These are phyloP conservation scores for Trichoderma lentiforme DNA, from an alignment of 2,329 filamentous ascomycete genomes.

Conservation along the genomic window DNA sequence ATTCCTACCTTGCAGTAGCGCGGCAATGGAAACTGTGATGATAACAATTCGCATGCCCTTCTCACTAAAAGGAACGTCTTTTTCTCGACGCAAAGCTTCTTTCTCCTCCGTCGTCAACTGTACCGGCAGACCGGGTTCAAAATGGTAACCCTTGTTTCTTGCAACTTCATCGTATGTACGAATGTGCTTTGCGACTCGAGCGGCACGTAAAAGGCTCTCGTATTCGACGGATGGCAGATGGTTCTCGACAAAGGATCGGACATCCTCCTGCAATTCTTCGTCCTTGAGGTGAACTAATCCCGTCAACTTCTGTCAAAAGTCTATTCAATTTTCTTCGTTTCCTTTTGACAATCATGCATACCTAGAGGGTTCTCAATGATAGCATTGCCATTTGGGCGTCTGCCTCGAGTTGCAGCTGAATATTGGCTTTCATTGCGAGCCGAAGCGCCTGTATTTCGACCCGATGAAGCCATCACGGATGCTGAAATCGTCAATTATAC, in stretches of 20 bases:
- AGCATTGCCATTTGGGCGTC: conserved; percentile 33
- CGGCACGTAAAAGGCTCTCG: conserved; percentile 35
- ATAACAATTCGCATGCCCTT: conserved; percentile 40
- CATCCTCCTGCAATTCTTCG: conserved; percentile 36
- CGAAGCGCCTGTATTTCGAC: neutral
- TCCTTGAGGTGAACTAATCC: conserved; percentile 37
- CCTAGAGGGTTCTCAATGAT: conserved; percentile 39
- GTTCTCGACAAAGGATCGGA: conserved; percentile 30
- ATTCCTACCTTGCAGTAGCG: conserved; percentile 36
- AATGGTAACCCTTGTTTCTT: conserved; percentile 21
- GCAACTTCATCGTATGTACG: conserved; percentile 38
- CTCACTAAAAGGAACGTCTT: conserved; percentile 39
- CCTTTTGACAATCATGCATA: conserved; percentile 22
- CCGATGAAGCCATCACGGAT: conserved; percentile 14
- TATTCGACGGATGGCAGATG: conserved; percentile 31
- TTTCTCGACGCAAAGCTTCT: conserved; percentile 35
- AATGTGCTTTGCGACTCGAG: conserved; percentile 41
- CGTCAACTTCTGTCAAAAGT: neutral
- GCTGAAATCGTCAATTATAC: neutral
- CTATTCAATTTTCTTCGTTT: neutral
- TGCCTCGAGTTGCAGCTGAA: conserved; percentile 26
- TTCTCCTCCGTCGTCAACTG: conserved; percentile 36
- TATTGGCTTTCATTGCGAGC: conserved; percentile 20
- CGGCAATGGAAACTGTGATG: conserved; percentile 42
- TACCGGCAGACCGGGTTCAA: conserved; percentile 30